Conservation (phyloP, 1,284 basidiomycete species). For the Vanrija sp. region DNA sequence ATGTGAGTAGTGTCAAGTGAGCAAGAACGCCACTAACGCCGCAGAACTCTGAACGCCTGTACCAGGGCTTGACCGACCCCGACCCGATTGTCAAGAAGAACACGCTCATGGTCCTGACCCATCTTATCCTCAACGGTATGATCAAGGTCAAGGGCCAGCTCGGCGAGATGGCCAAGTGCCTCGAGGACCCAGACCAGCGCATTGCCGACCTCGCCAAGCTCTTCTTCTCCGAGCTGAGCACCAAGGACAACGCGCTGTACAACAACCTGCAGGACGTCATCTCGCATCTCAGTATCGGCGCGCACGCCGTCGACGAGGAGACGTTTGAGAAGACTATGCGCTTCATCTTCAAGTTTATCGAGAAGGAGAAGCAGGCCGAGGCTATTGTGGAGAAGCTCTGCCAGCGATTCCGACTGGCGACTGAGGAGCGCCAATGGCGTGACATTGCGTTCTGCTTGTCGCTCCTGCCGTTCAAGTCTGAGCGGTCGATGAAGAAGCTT, state of each 20-base stretch:
- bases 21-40: not conserved
- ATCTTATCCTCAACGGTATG: constrained; percentile 97
- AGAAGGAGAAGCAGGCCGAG: constrained; percentile 98
- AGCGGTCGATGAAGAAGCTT: constrained; percentile 91
- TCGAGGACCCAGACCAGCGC: constrained; percentile 86
- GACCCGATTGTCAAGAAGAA: constrained; percentile 96
- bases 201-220: constrained; percentile 91
- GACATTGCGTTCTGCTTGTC: constrained; percentile 96
- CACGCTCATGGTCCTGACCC: constrained; percentile 96
- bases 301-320: constrained; percentile 90
- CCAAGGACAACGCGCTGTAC: constrained; percentile 97
- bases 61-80: constrained; percentile 83
- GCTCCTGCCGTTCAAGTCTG: constrained; percentile 92
- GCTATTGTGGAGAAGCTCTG: constrained; percentile 92
- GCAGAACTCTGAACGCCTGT: constrained; percentile 83
- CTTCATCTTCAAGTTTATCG: constrained; percentile 95
- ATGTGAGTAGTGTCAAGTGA: constrained; percentile 49
- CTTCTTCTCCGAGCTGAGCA: constrained; percentile 93
- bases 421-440: constrained; percentile 90
- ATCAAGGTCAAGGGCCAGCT: constrained; percentile 99
- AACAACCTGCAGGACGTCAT: constrained; percentile 98
- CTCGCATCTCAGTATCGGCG: constrained; percentile 85
- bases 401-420: constrained; percentile 83
- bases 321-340: constrained; percentile 88
- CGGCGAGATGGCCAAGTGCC: constrained; percentile 98